Evolutionary conservation across 192 early-diverging fungal species (phyloP), one percentile per base, ranked within the genome.

Genomic region (Pilobolus umbonatus): DNA sequence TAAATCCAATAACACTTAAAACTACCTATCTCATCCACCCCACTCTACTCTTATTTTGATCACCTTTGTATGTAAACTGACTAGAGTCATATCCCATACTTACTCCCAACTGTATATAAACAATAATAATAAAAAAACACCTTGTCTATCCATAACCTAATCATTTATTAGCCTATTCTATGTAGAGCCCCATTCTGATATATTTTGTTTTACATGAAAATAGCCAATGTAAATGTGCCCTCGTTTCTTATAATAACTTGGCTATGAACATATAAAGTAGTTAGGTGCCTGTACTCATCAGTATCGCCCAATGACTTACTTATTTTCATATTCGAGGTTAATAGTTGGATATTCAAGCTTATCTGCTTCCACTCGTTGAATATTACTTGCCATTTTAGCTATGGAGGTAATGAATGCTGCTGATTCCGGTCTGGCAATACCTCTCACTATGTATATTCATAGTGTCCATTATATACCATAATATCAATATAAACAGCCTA

Each of bases 211-310:
- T 38, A 59, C 32, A 45, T 59, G 22, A 43, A 65, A 34, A 65
- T 57, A 21, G 62, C 62, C 8, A 65, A 40, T n/a, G 62, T 65
- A 55, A 65, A 65, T 8, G 22, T 57, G n/a, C 62, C 62, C 52
- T 65, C 62, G 28, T 65, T 65, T 19, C 62, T 46, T 52, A 65
- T 57, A 15, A 65, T 51, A 15, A 65, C 39, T 38, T 65, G 56
- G 5, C 62, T 65, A 5, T 29, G 12, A 21, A 34, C 17, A 32
- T 11, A 24, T 21, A 21, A 54, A 17, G 17, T 21, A 36, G 21
- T 39, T 35, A 14, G 24, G 3, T 30, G 12, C 5, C 2, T 0
- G 12, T 10, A 1, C 42, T 12, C 26, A 7, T 0, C 25, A 30
- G 1, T 7, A 11, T 44, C 35, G 19, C 3, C 12, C 24, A 10